phyloP scores from a whole-genome alignment of 2,329 filamentous ascomycete genomes.

The Boeremia lycopersici region DNA sequence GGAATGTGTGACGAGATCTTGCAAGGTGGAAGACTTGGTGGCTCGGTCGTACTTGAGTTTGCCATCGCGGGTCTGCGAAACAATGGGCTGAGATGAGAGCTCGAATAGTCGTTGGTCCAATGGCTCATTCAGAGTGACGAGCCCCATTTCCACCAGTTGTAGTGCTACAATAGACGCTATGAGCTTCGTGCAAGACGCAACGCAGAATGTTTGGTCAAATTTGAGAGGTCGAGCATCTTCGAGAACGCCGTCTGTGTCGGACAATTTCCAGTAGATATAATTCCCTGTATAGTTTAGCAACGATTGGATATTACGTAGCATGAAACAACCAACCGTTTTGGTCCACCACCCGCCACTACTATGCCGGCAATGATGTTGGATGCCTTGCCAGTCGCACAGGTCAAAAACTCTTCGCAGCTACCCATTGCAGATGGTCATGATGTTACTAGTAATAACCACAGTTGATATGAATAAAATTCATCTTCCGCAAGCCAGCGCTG shows the following conservation, averaged over 20 bases:
- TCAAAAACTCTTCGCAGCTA: slow-evolving; percentile 34
- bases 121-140: slow-evolving; percentile 23
- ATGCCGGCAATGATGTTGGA: slow-evolving; percentile 26
- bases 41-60: not conserved
- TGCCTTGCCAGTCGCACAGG: slow-evolving; percentile 23
- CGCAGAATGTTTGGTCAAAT: slow-evolving; percentile 54
- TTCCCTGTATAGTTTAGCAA: not conserved
- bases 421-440: slow-evolving; percentile 10
- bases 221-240: slow-evolving; percentile 56
- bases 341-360: slow-evolving; percentile 26
- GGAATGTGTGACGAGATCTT: not conserved
- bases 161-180: slow-evolving; percentile 38
- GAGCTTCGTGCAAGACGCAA: slow-evolving; percentile 43
- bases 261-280: not conserved
- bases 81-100: not conserved
- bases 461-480: no score
- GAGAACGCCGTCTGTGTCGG: slow-evolving; percentile 37
- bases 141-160: slow-evolving; percentile 37
- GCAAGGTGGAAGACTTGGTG: not conserved
- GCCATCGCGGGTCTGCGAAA: not conserved
- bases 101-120: not conserved
- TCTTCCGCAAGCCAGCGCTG: no score
- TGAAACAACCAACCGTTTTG: not conserved
- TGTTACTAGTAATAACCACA: not conserved
- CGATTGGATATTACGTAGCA: not conserved